A percentile compares a stretch with the other conserved stretches of the same genome.
Conservation (phyloP, 177 flowering plant genomes). For the Vitis hybrid region DNA sequence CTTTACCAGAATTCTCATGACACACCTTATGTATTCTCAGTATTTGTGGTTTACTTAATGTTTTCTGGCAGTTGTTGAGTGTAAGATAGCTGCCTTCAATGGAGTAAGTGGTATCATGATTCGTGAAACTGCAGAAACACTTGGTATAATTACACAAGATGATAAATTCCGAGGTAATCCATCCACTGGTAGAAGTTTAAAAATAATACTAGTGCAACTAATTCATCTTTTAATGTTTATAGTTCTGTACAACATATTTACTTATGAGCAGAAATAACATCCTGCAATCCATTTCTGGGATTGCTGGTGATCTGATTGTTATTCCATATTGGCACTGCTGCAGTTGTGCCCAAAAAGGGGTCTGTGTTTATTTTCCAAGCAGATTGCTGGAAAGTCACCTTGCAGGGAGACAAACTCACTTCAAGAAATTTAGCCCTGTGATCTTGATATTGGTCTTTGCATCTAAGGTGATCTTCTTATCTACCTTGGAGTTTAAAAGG, state of each 20-base stretch:
- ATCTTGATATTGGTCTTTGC: not conserved
- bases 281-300: not conserved
- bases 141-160: conserved; percentile 74
- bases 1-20: not conserved
- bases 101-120: conserved; percentile 80
- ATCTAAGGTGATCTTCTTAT: too few species aligned
- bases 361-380: conserved; percentile 72
- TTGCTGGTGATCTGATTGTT: not conserved
- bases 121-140: conserved; percentile 88
- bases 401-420: conserved; percentile 67
- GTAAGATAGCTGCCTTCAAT: conserved; percentile 49
- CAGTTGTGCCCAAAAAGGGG: conserved; percentile 78
- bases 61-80: conserved; percentile 51
- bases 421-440: conserved; percentile 39
- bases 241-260: not conserved
- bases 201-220: too few species aligned
- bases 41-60: not conserved
- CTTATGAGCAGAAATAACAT: not conserved
- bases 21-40: not conserved
- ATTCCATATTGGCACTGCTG: conserved; percentile 13
- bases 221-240: too few species aligned
- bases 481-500: too few species aligned
- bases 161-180: conserved; percentile 70
- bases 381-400: conserved; percentile 73
- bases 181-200: not conserved